Conservation (phyloP, 78 protist genomes). For the slime mould (Dictyostelium discoideum) region DNA sequence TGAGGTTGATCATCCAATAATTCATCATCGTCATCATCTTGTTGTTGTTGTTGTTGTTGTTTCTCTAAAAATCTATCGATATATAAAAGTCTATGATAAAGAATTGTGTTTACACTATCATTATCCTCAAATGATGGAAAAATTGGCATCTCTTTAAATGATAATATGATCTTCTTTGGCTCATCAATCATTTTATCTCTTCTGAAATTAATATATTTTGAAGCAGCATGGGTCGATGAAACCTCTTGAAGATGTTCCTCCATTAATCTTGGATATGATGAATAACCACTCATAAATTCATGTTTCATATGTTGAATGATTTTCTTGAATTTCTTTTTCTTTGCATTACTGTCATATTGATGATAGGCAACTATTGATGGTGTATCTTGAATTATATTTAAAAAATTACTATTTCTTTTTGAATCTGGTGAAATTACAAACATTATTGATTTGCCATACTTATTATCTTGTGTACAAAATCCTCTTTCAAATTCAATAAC, state of each 20-base stretch:
- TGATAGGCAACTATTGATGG: not conserved
- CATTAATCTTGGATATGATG: not conserved
- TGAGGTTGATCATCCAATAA: not conserved
- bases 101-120: not conserved
- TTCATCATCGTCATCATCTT: not conserved
- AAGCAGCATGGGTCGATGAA: not conserved
- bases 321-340: not conserved
- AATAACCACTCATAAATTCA: not conserved
- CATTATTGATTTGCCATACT: not conserved
- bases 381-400: not conserved
- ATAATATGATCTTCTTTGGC: not conserved
- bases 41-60: not conserved
- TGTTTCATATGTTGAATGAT: not conserved
- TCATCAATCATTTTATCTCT: not conserved
- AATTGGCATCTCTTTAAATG: not conserved
- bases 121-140: not conserved
- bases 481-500: not conserved
- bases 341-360: not conserved
- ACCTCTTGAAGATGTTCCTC: not conserved
- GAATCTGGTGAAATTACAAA: not conserved
- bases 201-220: not conserved
- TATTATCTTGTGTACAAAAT: not conserved
- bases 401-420: not conserved
- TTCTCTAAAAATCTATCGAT: not conserved
- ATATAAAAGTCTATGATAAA: not conserved